Percentiles rank a stretch among this genome's conserved stretches.
Evolutionary conservation across 805 yeast species (phyloP).

Genomic region (Ogataea corticis): DNA sequence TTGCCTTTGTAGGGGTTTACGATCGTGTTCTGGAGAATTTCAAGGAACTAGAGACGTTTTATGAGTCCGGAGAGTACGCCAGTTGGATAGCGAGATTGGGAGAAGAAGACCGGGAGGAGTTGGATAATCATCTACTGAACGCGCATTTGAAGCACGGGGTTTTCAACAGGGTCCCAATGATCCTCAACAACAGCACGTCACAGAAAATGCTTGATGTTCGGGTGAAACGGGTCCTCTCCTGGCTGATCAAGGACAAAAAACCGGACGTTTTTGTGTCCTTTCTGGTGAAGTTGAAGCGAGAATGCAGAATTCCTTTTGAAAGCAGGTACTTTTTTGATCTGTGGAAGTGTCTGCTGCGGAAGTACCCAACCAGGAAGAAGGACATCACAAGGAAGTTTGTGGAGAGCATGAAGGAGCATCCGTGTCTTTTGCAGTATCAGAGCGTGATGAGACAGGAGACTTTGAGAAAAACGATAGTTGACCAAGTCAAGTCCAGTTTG

Average conservation of each 20-base stretch:
- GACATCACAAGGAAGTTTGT: slow-evolving; percentile 21
- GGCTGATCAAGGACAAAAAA: slow-evolving; percentile 17
- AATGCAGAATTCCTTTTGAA: slow-evolving; percentile 19
- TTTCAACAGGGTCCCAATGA: slow-evolving; percentile 10
- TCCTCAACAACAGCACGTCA: slow-evolving; percentile 8
- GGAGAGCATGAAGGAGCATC: slow-evolving; percentile 3
- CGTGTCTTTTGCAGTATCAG: slow-evolving; percentile 6
- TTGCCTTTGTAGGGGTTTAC: slow-evolving; percentile 17
- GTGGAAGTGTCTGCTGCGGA: slow-evolving; percentile 23
- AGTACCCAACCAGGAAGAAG: slow-evolving; percentile 23
- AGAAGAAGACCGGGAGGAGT: slow-evolving; percentile 9
- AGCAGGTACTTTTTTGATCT: slow-evolving; percentile 19
- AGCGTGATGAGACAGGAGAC: slow-evolving; percentile 8
- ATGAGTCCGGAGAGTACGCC: slow-evolving; percentile 14
- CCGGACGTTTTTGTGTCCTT: slow-evolving; percentile 25
- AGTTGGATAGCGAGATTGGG: slow-evolving; percentile 16
- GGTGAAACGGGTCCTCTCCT: slow-evolving; percentile 15
- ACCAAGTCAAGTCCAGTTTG: slow-evolving; percentile 8
- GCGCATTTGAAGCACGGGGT: slow-evolving; percentile 21
- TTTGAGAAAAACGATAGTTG: slow-evolving; percentile 7
- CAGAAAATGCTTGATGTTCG: slow-evolving; percentile 11
- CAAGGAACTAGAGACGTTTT: slow-evolving; percentile 16
- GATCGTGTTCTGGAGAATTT: slow-evolving; percentile 5
- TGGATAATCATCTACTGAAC: slow-evolving; percentile 14
- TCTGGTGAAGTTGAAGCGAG: slow-evolving; percentile 30